phyloP scores from a whole-genome alignment of 2,329 filamentous ascomycete species.

The Trichoderma gracile region DNA sequence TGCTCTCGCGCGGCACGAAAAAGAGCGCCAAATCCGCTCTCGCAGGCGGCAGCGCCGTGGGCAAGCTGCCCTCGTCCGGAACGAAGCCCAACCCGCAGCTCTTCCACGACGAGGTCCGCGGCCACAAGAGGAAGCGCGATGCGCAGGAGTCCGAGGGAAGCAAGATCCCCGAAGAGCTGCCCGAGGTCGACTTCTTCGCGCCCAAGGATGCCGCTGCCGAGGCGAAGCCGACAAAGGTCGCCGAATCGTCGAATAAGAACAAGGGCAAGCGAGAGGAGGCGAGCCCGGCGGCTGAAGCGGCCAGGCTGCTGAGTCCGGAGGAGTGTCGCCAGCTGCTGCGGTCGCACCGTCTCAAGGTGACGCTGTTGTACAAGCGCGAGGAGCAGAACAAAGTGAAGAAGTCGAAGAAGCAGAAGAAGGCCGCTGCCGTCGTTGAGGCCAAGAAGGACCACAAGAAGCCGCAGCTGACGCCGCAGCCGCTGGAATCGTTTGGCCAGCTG shows the following conservation, averaged over 20 bases:
- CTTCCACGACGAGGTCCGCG: conserved; percentile 58
- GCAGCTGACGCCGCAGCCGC: conserved; percentile 74
- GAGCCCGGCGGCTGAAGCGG: conserved; percentile 34
- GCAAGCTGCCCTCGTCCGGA: conserved; percentile 64
- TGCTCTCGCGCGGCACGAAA: conserved; percentile 71
- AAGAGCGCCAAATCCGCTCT: conserved; percentile 45
- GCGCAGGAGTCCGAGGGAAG: conserved; percentile 39
- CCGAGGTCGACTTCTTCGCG: conserved; percentile 62
- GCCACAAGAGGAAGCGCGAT: conserved; percentile 58
- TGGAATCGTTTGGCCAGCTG: conserved; percentile 75
- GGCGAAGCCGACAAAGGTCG: conserved; percentile 34
- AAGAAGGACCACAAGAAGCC: conserved; percentile 54
- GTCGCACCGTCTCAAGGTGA: conserved; percentile 82
- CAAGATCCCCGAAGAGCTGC: conserved; percentile 39
- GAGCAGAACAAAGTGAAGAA: conserved; percentile 52
- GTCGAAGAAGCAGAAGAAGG: conserved; percentile 55
- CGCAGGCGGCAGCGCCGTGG: conserved; percentile 35
- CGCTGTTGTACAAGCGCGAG: conserved; percentile 62
- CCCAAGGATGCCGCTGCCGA: conserved; percentile 44
- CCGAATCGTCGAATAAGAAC: conserved; percentile 21
- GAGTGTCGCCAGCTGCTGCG: conserved; percentile 73
- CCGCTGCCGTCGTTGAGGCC: conserved; percentile 40
- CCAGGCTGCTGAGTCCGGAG: conserved; percentile 59
- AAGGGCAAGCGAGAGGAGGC: conserved; percentile 33
- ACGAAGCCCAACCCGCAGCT: conserved; percentile 67